Percentiles rank a stretch among this genome's conserved stretches.
These are phyloP conservation scores for Conoideocrella luteorostrata DNA, from an alignment of 2,329 filamentous ascomycete species.

Conservation along the genomic window DNA sequence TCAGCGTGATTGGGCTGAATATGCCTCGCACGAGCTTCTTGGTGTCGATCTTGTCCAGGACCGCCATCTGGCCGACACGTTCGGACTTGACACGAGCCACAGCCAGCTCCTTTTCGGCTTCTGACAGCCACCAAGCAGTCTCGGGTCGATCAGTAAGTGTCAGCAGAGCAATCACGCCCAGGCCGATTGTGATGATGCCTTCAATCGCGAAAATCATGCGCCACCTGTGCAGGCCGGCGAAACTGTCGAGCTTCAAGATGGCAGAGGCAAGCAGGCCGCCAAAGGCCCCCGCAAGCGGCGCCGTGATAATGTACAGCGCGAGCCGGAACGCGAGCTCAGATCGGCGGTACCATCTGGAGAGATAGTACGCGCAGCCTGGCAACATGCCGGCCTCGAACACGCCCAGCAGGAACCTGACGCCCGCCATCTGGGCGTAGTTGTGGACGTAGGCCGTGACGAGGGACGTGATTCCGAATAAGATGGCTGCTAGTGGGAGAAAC, in stretches of 20 bases:
- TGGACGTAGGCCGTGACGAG: conserved; percentile 61
- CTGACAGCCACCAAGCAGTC: conserved; percentile 58
- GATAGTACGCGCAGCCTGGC: conserved; percentile 68
- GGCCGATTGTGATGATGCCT: conserved; percentile 49
- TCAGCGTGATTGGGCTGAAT: conserved; percentile 54
- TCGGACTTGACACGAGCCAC: conserved; percentile 63
- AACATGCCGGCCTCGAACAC: conserved; percentile 69
- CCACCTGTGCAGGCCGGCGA: conserved; percentile 53
- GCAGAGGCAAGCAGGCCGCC: conserved; percentile 60
- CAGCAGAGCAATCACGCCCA: conserved; percentile 55
- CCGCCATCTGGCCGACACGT: conserved; percentile 53
- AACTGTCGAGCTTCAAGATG: conserved; percentile 54
- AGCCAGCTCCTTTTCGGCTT: conserved; percentile 61
- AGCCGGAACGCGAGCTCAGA: conserved; percentile 62
- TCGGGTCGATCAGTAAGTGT: conserved; percentile 63
- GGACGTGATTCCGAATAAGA: conserved; percentile 58
- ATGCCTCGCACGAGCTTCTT: conserved; percentile 56
- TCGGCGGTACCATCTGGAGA: conserved; percentile 65
- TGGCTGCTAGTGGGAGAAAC: conserved; percentile 58
- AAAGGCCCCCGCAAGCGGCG: conserved; percentile 64
- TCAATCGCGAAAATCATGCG: conserved; percentile 67
- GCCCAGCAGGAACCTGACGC: conserved; percentile 61
- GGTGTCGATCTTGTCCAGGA: conserved; percentile 57
- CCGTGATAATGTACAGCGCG: conserved; percentile 64
- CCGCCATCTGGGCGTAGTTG: conserved; percentile 43